Conservation (phyloP, 805 yeast species). For the Grigorovia humatica region DNA sequence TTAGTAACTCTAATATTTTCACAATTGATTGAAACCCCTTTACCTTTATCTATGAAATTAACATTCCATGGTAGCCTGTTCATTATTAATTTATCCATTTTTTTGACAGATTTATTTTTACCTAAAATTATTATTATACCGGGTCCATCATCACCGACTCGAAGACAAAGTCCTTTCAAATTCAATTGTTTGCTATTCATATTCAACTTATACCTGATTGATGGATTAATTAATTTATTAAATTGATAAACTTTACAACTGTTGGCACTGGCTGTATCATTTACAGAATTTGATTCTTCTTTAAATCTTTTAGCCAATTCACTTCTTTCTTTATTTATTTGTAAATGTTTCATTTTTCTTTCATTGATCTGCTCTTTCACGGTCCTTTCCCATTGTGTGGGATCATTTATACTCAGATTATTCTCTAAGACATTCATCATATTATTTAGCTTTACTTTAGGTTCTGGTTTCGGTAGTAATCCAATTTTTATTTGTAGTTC, state of each 20-base stretch:
- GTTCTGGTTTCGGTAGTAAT: slow-evolving; percentile 76
- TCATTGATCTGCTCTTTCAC: slow-evolving; percentile 62
- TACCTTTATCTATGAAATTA: slow-evolving; percentile 27
- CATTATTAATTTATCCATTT: slow-evolving; percentile 50
- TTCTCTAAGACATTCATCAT: slow-evolving; percentile 74
- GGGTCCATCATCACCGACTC: slow-evolving; percentile 33
- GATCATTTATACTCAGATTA: slow-evolving; percentile 76
- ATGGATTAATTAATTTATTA: slow-evolving; percentile 45
- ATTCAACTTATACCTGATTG: slow-evolving; percentile 65
- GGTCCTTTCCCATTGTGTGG: slow-evolving; percentile 69
- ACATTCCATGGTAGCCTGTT: slow-evolving; percentile 64
- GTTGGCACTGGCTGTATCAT: background rate
- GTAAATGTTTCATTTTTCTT: slow-evolving; percentile 48
- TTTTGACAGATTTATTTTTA: slow-evolving; percentile 47
- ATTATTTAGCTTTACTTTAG: slow-evolving; percentile 76
- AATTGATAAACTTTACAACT: slow-evolving; percentile 47
- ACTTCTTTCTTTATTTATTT: slow-evolving; percentile 49
- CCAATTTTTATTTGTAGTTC: slow-evolving; percentile 77
- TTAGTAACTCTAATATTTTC: slow-evolving; percentile 21
- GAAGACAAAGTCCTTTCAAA: slow-evolving; percentile 52
- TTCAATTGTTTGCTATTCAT: slow-evolving; percentile 67
- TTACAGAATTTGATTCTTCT: background rate
- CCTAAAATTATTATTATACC: slow-evolving; percentile 70
- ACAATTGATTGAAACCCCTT: slow-evolving; percentile 2
- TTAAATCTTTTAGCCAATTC: slow-evolving; percentile 14